Base-by-base conservation (phyloP, 139 green algal genomes). In the Limnomonas spitsbergensis region DNA sequence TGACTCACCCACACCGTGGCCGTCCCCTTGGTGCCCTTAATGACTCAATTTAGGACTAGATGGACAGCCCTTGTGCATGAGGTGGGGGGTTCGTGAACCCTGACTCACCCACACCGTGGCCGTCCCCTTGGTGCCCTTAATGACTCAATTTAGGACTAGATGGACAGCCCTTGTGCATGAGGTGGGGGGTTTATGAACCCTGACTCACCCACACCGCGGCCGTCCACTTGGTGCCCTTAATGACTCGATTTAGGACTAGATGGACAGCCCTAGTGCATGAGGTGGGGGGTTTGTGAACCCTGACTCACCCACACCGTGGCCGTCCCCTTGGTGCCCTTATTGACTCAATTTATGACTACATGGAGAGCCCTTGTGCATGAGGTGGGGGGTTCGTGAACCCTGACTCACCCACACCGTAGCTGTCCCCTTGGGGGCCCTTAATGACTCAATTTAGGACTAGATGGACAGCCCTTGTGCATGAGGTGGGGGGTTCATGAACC, bases 71-170 rank as follows among this genome's bases (percentile, higher is more conserved):
- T n/a, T n/a, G n/a, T n/a, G n/a, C n/a, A n/a, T n/a, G n/a, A n/a
- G n/a, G n/a, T n/a, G n/a, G n/a, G n/a, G n/a, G n/a, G n/a, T n/a
- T n/a, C n/a, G n/a, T n/a, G n/a, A n/a, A n/a, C n/a, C n/a, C n/a
- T n/a, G 14, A 61, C 47, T 61, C 47, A 77, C 42, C 70, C 70
- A 77, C 4, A 77, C 37, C 4, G 70, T 34, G 70, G 70, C 70
- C 24, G 14, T 37, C 70, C 70, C 95, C 83, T 96, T 96, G 75
- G 89, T 75, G 1, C 92, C 91, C 29, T 82, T 66, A 2, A 92
- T 71, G 14, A 95, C 88, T 1, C 14, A 61, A 61, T 14, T 61
- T 14, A 61, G 47, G 20, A 20, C 47, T 61, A 61, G 47, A 61
- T 61, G 20, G 47, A 61, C n/a, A 61, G 47, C 20, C 47, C 14